Conservation (phyloP, 2,329 filamentous ascomycete genomes). For the Microdochium nivale region DNA sequence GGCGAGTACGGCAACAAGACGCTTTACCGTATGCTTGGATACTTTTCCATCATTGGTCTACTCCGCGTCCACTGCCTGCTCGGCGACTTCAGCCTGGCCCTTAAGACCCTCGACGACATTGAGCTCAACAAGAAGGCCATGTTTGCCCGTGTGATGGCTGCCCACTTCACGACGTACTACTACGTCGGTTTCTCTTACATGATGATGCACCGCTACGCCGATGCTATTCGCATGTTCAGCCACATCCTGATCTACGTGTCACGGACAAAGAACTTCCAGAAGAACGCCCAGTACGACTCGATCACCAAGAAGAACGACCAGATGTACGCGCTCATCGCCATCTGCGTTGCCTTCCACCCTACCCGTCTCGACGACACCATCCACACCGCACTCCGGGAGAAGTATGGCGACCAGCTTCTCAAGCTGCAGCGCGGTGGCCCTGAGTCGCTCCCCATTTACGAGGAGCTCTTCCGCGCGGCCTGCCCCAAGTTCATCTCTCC, state of each 20-base stretch:
- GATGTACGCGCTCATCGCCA: conserved; percentile 98
- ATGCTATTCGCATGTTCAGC: conserved; percentile 99
- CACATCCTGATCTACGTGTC: conserved; percentile 99
- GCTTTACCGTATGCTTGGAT: conserved; percentile 95
- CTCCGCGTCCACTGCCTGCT: conserved; percentile 93
- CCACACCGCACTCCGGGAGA: conserved; percentile 94
- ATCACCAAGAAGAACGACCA: conserved; percentile 99
- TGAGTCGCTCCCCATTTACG: conserved; percentile 90
- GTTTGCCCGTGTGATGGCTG: conserved; percentile 98
- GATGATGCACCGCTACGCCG: conserved; percentile 99
- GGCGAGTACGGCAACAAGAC: conserved; percentile 93
- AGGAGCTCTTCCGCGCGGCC: conserved; percentile 95
- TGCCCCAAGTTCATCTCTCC: conserved; percentile 99
- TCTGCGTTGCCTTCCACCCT: conserved; percentile 96
- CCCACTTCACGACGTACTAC: conserved; percentile 99
- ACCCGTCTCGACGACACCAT: conserved; percentile 97
- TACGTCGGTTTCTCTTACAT: conserved; percentile 99
- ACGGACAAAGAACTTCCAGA: conserved; percentile 99
- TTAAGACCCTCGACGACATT: conserved; percentile 98
- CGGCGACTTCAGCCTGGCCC: conserved; percentile 93
- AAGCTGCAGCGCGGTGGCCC: conserved; percentile 94
- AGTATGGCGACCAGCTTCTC: conserved; percentile 97
- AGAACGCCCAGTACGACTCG: conserved; percentile 95
- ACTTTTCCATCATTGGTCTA: conserved; percentile 98
- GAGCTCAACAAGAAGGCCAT: conserved; percentile 99